Evolutionary conservation across 1,284 basidiomycete genomes (phyloP), one percentile per base, ranked within the genome.

Genomic region (Malassezia pachydermatis): DNA sequence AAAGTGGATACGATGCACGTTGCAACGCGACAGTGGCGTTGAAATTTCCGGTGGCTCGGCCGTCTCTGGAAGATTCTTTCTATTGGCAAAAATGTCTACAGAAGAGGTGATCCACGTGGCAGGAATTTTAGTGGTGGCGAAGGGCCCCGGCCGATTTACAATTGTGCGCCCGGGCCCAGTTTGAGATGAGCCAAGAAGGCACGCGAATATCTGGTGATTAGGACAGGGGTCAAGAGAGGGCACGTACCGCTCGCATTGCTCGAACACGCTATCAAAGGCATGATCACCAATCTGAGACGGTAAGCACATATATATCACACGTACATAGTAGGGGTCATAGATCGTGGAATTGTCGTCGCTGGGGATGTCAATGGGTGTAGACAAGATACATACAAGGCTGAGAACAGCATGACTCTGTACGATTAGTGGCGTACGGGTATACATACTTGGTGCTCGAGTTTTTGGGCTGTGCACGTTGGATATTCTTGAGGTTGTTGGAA

Each of bases 191-290:
- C 25, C 10, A 63, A 44, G 34, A 58, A 63, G 6, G 59, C 55
- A 6, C 53, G 33, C 4, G 51, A 48, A 39, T 63, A 53, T 14
- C 51, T 53, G 24, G 29, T 30, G n/a, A 35, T 37, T 11, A 44
- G 42, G 5, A 38, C 34, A 16, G 34, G 19, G 34, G 13, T 13
- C 19, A 2, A n/a, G 27, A 11, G n/a, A 74, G 69, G 4, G 71
- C 72, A 32, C 63, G 35, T 70, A 77, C 32, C 63, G 57, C 33
- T 65, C 49, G 43, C 76, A 75, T 63, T 75, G 74, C 46, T 70
- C 59, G 51, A 74, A 77, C 22, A 53, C 45, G n/a, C 41, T 53
- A 22, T 23, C n/a, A 22, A 53, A 53, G 2, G 51, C 51, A 13
- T 17, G n/a, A 25, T 48, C 36, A 10, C 50, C 50, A 17, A 52